Evolutionary conservation across 805 yeast genomes (phyloP), one percentile per base, ranked within the genome.

Genomic region (Nakazawaea sp.): DNA sequence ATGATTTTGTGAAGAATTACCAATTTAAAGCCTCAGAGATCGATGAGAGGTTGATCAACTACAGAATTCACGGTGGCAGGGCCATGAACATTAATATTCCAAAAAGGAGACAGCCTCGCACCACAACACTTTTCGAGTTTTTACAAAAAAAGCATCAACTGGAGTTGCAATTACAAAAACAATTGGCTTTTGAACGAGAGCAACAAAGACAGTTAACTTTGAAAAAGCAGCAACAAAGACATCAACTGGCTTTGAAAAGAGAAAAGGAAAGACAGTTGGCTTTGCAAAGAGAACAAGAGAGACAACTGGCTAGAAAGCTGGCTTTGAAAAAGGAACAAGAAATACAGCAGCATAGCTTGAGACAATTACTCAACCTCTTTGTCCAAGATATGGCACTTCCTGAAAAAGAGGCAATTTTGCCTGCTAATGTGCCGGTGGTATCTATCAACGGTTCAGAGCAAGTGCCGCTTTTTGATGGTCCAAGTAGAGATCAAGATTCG

Each of bases 41-140:
- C n/a, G 28, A 28, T 15, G 38, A 29, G n/a, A 10, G 8, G 4
- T n/a, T 19, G 4, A 34, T 40, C 18, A 27, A 32, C 15, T 38
- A 28, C 34, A 32, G 33, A 25, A 25, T 38, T 3, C 3, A 32
- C 13, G 31, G 33, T 12, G 25, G 29, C 17, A 32, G 20, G 20
- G 3, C 25, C 5, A 31, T 38, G 29, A 27, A 29, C 13, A 18
- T 38, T 27, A 19, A 24, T 25, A 16, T 38, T 18, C 41, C 41
- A 29, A 38, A 38, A 27, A 38, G 19, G 12, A n/a, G n/a, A n/a
- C n/a, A n/a, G n/a, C n/a, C n/a, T n/a, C n/a, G n/a, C n/a, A n/a
- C n/a, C n/a, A n/a, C n/a, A 7, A 7, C 29, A 20, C 9, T 17
- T 18, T 30, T 28, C 17, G 30, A 28, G 5, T 16, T 28, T 6